A percentile compares a stretch with the other conserved stretches of the same genome.
Conservation (phyloP, 1,284 basidiomycete species). For the Amylostereum chailletii region DNA sequence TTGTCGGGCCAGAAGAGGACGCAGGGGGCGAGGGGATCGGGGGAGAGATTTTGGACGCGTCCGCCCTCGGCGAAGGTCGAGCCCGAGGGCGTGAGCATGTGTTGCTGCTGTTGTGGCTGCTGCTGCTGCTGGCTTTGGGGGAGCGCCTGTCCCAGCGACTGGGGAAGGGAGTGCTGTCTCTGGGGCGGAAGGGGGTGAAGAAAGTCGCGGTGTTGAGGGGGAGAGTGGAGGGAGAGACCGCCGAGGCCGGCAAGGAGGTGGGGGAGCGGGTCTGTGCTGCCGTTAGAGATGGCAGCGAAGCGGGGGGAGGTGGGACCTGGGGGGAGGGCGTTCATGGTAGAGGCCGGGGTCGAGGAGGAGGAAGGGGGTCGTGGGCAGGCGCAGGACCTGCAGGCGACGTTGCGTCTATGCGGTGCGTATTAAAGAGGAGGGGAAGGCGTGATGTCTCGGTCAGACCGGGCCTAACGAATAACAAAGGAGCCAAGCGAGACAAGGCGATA, state of each 20-base stretch:
- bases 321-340: conserved; percentile 18
- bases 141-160: neutral
- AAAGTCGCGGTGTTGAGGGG: too few species aligned
- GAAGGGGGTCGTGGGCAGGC: conserved; percentile 46
- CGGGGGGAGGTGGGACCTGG: conserved; percentile 22
- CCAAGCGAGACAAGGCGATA: neutral
- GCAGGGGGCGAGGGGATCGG: conserved; percentile 59
- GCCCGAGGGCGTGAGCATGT: conserved; percentile 62
- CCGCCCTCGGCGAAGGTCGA: conserved; percentile 65
- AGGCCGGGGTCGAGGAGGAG: conserved; percentile 14
- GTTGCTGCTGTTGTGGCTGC: conserved; percentile 8
- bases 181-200: neutral
- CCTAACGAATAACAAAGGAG: neutral
- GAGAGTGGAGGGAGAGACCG: conserved; percentile 6
- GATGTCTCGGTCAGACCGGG: too few species aligned
- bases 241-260: conserved; percentile 11
- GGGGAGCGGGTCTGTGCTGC: conserved; percentile 23
- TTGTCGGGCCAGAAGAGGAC: conserved; percentile 86
- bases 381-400: conserved; percentile 65
- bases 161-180: neutral
- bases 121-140: conserved; percentile 6
- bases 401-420: conserved; percentile 50
- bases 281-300: conserved; percentile 17
- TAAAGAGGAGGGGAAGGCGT: conserved; percentile 12
- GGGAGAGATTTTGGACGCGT: conserved; percentile 67